Evolutionary conservation across 352 stramenopile species (phyloP), one percentile per base, ranked within the genome.

Genomic region (Elongisporangium undulatum): DNA sequence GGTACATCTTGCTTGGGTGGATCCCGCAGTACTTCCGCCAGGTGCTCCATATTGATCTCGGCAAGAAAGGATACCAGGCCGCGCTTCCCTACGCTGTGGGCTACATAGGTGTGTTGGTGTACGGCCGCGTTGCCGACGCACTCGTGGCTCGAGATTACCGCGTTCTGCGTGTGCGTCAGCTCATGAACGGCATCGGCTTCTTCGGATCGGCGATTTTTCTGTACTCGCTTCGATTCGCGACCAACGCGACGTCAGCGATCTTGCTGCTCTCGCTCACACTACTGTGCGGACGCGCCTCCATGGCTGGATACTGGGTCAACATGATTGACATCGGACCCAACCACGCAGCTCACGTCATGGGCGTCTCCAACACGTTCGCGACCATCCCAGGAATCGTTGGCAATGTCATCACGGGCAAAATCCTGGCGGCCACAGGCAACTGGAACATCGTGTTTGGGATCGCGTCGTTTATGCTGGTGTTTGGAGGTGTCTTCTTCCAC

Each of bases 371-470:
- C 63, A 94, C 87, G 24, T 83, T 95, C 53, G 83, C 76, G 39
- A 95, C 87, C 0, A 80, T 95, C 29, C 87, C 87, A 6, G 87
- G 87, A 16, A 93, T 95, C 55, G 61, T 95, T 54, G 87, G 87
- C 17, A 95, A 95, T 63, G 70, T 95, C 19, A 72, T 94, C 59
- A 95, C 87, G 15, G 87, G 87, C 34, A 74, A 82, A 45, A 94
- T 95, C 64, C 71, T 95, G 6, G 69, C 78, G 23, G 70, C 72
- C 20, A 89, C 78, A 4, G 83, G 85, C 1, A 73, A 73, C 15
- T 95, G 87, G 87, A 72, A 95, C 59, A 69, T 95, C 29, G 87
- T 95, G 22, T 95, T 95, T 65, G 73, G 65, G 19, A 94, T 95
- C 49, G 83, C 85, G 53, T 75, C 82, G 13, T 61, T 77, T 20